These are phyloP conservation scores for Alloteropsis semialata DNA, from an alignment of 176 grass and related monocot genomes.

Conservation along the genomic window DNA sequence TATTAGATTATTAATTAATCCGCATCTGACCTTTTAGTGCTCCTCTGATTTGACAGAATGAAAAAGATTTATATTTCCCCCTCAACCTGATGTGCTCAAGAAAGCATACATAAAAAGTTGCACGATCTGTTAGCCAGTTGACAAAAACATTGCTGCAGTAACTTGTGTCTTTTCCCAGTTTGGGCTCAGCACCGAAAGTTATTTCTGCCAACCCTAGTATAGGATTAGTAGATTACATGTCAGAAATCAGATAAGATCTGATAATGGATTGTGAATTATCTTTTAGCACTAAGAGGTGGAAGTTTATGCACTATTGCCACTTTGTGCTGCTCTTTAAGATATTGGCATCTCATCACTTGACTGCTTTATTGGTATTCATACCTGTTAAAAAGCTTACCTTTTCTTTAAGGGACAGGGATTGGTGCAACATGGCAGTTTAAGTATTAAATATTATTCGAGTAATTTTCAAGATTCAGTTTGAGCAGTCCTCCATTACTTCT, in stretches of 20 bases:
- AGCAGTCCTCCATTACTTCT: slow-evolving; percentile 3
- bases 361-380: not conserved
- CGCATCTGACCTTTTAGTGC: not conserved
- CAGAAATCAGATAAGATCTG: not conserved
- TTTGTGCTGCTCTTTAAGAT: not conserved
- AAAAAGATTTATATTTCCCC: not conserved
- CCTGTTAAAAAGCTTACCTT: not conserved
- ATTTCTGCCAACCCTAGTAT: slow-evolving; percentile 12
- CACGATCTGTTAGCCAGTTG: not conserved
- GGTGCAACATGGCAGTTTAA: slow-evolving; percentile 8
- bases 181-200: not conserved
- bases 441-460: slow-evolving; percentile 19
- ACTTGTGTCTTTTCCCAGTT: not conserved
- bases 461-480: slow-evolving; percentile 20
- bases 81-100: not conserved
- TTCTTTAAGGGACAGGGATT: not conserved
- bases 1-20: not conserved
- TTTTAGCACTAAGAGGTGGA: slow-evolving; percentile 24
- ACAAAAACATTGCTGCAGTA: not conserved
- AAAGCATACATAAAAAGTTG: not conserved
- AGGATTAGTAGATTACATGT: slow-evolving; percentile 15
- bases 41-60: slow-evolving; percentile 1
- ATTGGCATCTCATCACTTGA: slow-evolving; percentile 7
- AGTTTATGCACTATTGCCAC: not conserved
- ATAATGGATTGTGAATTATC: not conserved